Conservation (phyloP, 2,329 filamentous ascomycete species). For the Sclerotinia glacialis region DNA sequence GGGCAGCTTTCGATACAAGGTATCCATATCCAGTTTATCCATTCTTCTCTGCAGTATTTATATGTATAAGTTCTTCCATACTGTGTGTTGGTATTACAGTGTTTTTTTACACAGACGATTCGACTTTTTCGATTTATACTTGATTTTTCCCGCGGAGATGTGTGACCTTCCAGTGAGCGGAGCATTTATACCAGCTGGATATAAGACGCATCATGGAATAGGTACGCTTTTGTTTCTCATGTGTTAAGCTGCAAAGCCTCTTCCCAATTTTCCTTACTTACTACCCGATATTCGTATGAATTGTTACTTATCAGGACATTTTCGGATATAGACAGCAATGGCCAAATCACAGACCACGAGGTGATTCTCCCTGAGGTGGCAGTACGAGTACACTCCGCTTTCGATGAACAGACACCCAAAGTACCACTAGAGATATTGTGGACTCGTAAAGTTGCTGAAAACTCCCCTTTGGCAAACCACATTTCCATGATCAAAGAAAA, state of each 20-base stretch:
- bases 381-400: not conserved
- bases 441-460: not conserved
- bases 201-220: not conserved
- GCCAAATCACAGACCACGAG: not conserved
- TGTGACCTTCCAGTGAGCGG: not conserved
- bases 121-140: not conserved
- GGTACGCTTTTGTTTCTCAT: not conserved
- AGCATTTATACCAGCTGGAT: not conserved
- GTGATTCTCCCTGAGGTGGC: not conserved
- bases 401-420: not conserved
- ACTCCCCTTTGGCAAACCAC: not conserved
- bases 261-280: not conserved
- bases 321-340: not conserved
- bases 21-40: not conserved
- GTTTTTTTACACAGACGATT: not conserved
- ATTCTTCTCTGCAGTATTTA: too few species aligned
- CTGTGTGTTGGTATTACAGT: not conserved
- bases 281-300: not conserved
- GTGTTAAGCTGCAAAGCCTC: not conserved
- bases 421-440: not conserved
- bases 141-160: not conserved
- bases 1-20: not conserved
- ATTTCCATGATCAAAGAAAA: not conserved
- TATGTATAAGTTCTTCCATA: too few species aligned
- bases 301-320: not conserved